Evolutionary conservation across 106 monocot species (phyloP).

Genomic region (Narthecium ossifragum): DNA sequence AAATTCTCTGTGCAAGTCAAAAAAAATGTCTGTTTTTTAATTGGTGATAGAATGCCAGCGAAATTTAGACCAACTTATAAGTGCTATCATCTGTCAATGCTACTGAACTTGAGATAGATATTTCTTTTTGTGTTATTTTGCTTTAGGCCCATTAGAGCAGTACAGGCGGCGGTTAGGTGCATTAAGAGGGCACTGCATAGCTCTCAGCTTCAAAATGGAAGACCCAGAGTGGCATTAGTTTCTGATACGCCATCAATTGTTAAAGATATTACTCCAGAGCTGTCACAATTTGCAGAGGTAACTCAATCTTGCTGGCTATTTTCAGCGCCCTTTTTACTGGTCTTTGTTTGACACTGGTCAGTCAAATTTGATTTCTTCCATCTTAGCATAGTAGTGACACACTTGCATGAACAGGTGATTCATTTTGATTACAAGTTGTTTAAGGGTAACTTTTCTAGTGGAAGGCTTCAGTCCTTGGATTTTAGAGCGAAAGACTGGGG

Average conservation of each 20-base stretch:
- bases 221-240: conserved; percentile 62
- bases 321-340: too few relatives aligned
- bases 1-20: too few relatives aligned
- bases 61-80: too few relatives aligned
- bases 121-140: neutral
- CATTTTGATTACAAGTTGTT: conserved; percentile 81
- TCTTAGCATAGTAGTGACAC: too few relatives aligned
- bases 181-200: conserved; percentile 45
- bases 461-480: conserved; percentile 26
- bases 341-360: too few relatives aligned
- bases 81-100: too few relatives aligned
- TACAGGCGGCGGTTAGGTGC: conserved; percentile 65
- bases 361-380: too few relatives aligned
- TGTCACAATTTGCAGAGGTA: conserved; percentile 70
- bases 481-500: conserved; percentile 96
- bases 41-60: too few relatives aligned
- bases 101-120: too few relatives aligned
- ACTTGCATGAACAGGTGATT: conserved; percentile 45
- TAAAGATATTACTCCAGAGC: conserved; percentile 46
- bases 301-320: neutral
- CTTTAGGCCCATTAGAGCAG: conserved; percentile 74
- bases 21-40: too few relatives aligned
- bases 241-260: conserved; percentile 90
- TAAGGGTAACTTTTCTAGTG: conserved; percentile 26
- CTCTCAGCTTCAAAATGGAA: conserved; percentile 19